A percentile compares a stretch with the other conserved stretches of the same genome.
phyloP scores from a whole-genome alignment of 208 protist genomes.

The Crithidia thermophila region DNA sequence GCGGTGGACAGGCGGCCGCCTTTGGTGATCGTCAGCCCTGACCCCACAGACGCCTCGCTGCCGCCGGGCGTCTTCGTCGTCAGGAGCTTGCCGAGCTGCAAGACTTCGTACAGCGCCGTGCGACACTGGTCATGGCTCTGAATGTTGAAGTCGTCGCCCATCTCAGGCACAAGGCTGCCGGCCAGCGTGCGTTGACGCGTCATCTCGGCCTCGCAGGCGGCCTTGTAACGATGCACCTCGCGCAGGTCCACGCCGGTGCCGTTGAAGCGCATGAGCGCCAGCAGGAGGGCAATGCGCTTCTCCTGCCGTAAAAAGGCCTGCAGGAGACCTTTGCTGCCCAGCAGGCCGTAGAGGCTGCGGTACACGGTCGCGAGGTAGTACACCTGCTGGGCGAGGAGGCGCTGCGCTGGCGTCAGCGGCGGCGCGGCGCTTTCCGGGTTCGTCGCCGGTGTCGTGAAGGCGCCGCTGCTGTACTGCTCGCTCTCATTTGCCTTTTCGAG shows the following conservation, averaged over 20 bases:
- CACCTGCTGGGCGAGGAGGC: slow-evolving; percentile 64
- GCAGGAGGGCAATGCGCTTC: slow-evolving; percentile 79
- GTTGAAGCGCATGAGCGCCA: slow-evolving; percentile 75
- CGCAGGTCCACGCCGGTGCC: slow-evolving; percentile 65
- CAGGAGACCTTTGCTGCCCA: slow-evolving; percentile 77
- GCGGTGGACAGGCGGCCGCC: slow-evolving; percentile 90
- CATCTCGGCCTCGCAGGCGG: slow-evolving; percentile 55
- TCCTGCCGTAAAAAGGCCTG: slow-evolving; percentile 87
- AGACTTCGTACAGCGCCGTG: slow-evolving; percentile 81
- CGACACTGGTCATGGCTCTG: slow-evolving; percentile 87
- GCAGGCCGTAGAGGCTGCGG: slow-evolving; percentile 72
- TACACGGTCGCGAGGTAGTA: slow-evolving; percentile 81
- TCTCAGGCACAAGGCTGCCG: slow-evolving; percentile 42
- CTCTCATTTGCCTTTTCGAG: slow-evolving; percentile 12
- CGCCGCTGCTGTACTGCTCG: background rate
- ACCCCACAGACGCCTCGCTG: slow-evolving; percentile 16
- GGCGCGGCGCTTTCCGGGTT: slow-evolving; percentile 1
- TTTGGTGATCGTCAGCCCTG: slow-evolving; percentile 64
- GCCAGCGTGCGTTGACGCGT: slow-evolving; percentile 38
- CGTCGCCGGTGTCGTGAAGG: background rate
- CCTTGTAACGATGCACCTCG: slow-evolving; percentile 67
- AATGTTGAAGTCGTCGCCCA: slow-evolving; percentile 76
- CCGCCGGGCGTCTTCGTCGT: slow-evolving; percentile 6
- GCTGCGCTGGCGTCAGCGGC: slow-evolving; percentile 30
- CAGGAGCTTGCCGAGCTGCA: slow-evolving; percentile 73